Percentiles rank a stretch among this genome's conserved stretches.
phyloP scores from a whole-genome alignment of 192 early-diverging fungal genomes.

The Backusella psychrophila region DNA sequence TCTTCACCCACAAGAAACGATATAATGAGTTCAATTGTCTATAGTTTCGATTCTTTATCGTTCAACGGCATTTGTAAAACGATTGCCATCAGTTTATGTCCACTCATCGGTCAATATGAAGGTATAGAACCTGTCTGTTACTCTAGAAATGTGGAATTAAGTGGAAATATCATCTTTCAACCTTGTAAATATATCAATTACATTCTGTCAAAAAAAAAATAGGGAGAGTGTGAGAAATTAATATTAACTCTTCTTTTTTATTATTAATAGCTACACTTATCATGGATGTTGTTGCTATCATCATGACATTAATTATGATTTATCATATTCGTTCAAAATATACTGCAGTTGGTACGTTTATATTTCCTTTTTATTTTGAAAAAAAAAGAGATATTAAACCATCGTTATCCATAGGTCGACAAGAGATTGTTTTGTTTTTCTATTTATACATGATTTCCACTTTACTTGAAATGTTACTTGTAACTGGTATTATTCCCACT shows the following conservation, averaged over 20 bases:
- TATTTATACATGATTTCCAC: conserved; percentile 89
- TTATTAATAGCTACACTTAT: conserved; percentile 76
- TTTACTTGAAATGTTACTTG: conserved; percentile 85
- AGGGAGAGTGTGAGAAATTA: not conserved
- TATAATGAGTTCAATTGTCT: conserved; percentile 26
- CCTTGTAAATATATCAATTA: conserved; percentile 47
- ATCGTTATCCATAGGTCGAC: conserved; percentile 64
- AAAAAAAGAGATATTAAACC: not conserved
- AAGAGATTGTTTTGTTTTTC: conserved; percentile 99
- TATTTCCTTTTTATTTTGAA: not conserved
- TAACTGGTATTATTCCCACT: conserved; percentile 91
- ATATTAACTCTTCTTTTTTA: not conserved
- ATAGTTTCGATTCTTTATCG: conserved; percentile 62
- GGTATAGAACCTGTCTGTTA: conserved; percentile 91
- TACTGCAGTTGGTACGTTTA: conserved; percentile 88
- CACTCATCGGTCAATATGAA: conserved; percentile 72
- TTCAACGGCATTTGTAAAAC: conserved; percentile 89
- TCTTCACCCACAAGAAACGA: not conserved
- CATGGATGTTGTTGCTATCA: conserved; percentile 85
- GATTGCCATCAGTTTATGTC: conserved; percentile 85
- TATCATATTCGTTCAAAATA: conserved; percentile 97
- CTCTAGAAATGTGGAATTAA: conserved; percentile 91
- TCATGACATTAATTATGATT: conserved; percentile 99
- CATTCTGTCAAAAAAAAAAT: not conserved
- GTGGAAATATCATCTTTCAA: conserved; percentile 89